phyloP scores from a whole-genome alignment of 306 rosid species.

The Rosa rugosa region DNA sequence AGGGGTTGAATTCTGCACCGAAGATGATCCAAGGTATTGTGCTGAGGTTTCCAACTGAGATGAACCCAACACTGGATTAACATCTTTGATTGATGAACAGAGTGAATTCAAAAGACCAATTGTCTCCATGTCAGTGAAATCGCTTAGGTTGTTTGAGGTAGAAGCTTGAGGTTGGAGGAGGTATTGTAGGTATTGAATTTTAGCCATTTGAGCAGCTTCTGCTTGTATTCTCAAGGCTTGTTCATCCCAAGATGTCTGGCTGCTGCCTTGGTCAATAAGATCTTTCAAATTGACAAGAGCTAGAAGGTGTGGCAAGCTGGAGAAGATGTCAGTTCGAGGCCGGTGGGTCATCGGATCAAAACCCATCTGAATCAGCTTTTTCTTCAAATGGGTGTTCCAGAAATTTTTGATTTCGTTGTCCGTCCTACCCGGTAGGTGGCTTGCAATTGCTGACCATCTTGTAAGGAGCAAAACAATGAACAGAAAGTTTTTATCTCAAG shows the following conservation, averaged over 20 bases:
- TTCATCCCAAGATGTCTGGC: conserved; percentile 42
- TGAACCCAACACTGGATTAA: conserved; percentile 10
- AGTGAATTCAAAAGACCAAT: conserved; percentile 35
- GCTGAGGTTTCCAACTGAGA: conserved; percentile 33
- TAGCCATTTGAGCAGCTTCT: conserved; percentile 60
- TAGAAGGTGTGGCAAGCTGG: conserved; percentile 61
- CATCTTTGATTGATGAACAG: conserved; percentile 30
- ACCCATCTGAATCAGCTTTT: conserved; percentile 65
- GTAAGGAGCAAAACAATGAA: background rate
- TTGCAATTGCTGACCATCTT: conserved; percentile 71
- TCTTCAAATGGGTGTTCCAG: conserved; percentile 66
- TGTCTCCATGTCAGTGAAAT: conserved; percentile 34
- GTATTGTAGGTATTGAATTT: conserved; percentile 49
- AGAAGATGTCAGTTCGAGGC: conserved; percentile 61
- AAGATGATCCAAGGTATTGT: conserved; percentile 11
- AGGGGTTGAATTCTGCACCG: conserved; percentile 32
- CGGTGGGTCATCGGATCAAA: conserved; percentile 65
- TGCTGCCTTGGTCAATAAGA: conserved; percentile 36
- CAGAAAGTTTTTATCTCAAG: background rate
- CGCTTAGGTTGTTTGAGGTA: conserved; percentile 15
- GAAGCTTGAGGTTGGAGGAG: conserved; percentile 44
- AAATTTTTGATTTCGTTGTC: conserved; percentile 65
- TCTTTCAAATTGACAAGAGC: conserved; percentile 68
- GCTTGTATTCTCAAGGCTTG: conserved; percentile 48
- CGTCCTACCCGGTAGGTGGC: conserved; percentile 64